Conservation (phyloP, 805 yeast species). For the Metschnikowia dekortorum region DNA sequence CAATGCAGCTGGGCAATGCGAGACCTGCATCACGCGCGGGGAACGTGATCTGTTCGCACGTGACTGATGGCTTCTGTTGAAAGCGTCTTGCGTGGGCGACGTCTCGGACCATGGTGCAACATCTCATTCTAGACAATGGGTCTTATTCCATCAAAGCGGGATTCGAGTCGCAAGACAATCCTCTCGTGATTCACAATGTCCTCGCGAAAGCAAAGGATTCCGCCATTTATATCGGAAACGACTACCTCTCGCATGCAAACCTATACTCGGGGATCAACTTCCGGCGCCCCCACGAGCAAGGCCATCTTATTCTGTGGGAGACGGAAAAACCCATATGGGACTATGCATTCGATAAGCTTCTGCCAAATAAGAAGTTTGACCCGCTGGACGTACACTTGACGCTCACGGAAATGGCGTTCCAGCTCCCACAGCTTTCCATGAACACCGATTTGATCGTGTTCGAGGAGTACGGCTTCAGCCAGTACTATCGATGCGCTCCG, state of each 20-base stretch:
- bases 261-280: constrained; percentile 72
- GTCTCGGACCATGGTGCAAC: constrained; percentile 3
- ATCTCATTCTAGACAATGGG: constrained; percentile 82
- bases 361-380: constrained; percentile 36
- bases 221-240: constrained; percentile 62
- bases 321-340: constrained; percentile 90
- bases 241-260: constrained; percentile 56
- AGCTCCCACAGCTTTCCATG: constrained; percentile 73
- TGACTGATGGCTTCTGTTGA: not conserved
- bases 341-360: constrained; percentile 48
- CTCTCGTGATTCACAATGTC: constrained; percentile 60
- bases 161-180: constrained; percentile 27
- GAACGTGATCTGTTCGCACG: not conserved
- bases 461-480: constrained; percentile 84
- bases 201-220: constrained; percentile 75
- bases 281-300: constrained; percentile 82
- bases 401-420: constrained; percentile 76
- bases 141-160: constrained; percentile 69
- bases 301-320: constrained; percentile 90
- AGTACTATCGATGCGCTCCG: constrained; percentile 62
- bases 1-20: too few species aligned
- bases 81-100: not conserved
- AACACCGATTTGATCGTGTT: constrained; percentile 89
- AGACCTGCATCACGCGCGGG: not conserved
- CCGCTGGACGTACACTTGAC: constrained; percentile 55